A percentile compares a stretch with the other conserved stretches of the same genome.
Evolutionary conservation across 768 basidiomycete species (phyloP).

Genomic region (Mycena filopes): DNA sequence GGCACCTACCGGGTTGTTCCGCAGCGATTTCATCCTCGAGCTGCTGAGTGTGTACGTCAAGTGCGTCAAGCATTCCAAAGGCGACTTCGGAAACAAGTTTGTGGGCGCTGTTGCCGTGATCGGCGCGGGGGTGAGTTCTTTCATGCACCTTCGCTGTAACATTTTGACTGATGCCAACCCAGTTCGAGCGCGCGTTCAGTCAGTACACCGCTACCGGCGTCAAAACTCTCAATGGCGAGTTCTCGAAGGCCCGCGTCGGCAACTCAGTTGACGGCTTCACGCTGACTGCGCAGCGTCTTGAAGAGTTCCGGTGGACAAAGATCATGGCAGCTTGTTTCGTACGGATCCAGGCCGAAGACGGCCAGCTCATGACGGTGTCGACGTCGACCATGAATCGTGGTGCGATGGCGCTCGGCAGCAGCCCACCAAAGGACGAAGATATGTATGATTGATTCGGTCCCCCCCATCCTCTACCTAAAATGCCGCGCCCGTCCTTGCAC

Average conservation of each 20-base stretch:
- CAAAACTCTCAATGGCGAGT: conserved; percentile 4
- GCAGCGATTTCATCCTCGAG: not conserved
- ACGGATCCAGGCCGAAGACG: not conserved
- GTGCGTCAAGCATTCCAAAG: not conserved
- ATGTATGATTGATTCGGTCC: no score
- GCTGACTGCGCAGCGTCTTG: not conserved
- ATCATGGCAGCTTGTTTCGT: not conserved
- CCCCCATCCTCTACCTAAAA: no score
- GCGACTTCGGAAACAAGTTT: conserved; percentile 1
- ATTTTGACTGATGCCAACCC: no score
- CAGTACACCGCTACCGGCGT: conserved; percentile 1
- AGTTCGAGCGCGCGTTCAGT: conserved; percentile 11
- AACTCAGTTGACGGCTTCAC: not conserved
- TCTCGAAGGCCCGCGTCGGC: not conserved
- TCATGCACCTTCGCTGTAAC: no score
- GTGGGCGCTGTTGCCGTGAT: conserved; percentile 3
- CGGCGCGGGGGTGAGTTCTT: not conserved
- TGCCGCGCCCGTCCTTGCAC: no score
- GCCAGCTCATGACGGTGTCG: conserved; percentile 1
- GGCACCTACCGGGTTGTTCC: conserved; percentile 1
- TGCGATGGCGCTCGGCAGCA: conserved; percentile 8
- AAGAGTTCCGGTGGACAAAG: conserved; percentile 8
- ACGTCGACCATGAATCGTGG: not conserved
- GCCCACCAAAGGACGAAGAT: not conserved
- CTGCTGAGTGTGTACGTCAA: not conserved